These are phyloP conservation scores for Saccharomycopsis javanensis DNA, from an alignment of 805 yeast species.

Conservation along the genomic window DNA sequence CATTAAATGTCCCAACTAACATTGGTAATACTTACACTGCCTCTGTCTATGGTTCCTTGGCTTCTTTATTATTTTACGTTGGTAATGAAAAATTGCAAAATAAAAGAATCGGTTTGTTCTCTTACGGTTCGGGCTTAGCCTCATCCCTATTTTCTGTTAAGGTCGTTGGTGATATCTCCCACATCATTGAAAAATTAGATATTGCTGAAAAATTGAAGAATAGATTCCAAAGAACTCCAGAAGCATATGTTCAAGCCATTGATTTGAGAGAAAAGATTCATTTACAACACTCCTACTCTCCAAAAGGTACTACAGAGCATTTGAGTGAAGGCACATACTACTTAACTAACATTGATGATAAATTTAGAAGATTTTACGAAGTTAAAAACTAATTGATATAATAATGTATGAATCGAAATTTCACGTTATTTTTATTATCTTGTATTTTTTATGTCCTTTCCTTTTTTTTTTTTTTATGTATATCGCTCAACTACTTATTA, in stretches of 20 bases:
- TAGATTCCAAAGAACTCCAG: conserved; percentile 64
- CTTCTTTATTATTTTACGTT: conserved; percentile 69
- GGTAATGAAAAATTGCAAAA: conserved; percentile 66
- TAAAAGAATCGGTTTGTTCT: conserved; percentile 85
- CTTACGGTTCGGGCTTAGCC: conserved; percentile 98
- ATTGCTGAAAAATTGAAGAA: conserved; percentile 55
- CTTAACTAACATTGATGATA: conserved; percentile 75
- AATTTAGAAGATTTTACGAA: conserved; percentile 74
- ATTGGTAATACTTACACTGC: conserved; percentile 98
- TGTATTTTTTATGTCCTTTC: background rate
- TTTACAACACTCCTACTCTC: conserved; percentile 67
- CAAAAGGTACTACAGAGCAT: conserved; percentile 68
- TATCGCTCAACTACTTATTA: background rate
- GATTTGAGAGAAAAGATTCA: conserved; percentile 85
- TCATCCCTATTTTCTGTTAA: conserved; percentile 73
- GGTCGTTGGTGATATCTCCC: conserved; percentile 71
- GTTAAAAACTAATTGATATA: conserved; percentile 5
- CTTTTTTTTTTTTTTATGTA: background rate
- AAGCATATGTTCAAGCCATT: conserved; percentile 72
- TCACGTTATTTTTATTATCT: background rate
- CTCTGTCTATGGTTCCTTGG: conserved; percentile 77
- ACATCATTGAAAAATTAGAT: conserved; percentile 55
- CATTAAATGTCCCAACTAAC: conserved; percentile 83
- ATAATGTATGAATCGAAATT: background rate
- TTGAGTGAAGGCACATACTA: conserved; percentile 74